A percentile compares a stretch with the other conserved stretches of the same genome.
These are phyloP conservation scores for Mucor irregularis DNA, from an alignment of 371 early-diverging fungal genomes.

Conservation along the genomic window DNA sequence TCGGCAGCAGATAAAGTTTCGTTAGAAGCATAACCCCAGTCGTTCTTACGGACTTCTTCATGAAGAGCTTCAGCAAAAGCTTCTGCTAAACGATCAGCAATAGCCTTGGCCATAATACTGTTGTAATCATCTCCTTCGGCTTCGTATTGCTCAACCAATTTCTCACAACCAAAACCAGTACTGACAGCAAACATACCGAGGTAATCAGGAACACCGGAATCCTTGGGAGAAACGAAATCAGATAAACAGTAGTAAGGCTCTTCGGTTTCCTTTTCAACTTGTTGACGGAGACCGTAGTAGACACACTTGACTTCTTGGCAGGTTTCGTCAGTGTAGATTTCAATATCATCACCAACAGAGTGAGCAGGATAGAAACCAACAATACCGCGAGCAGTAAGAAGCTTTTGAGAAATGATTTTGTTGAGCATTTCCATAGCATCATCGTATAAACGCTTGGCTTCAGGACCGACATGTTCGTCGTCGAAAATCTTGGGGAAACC, in stretches of 20 bases:
- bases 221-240: conserved; percentile 87
- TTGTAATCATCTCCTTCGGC: conserved; percentile 83
- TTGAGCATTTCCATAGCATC: conserved; percentile 83
- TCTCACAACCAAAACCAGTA: conserved; percentile 87
- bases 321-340: conserved; percentile 71
- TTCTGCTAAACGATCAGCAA: conserved; percentile 92
- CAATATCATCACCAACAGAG: conserved; percentile 85
- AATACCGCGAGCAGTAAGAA: conserved; percentile 71
- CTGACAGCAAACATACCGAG: conserved; percentile 91
- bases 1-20: conserved; percentile 78
- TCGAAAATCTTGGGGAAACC: conserved; percentile 96
- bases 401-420: conserved; percentile 71
- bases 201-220: conserved; percentile 76
- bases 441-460: conserved; percentile 87
- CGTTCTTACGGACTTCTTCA: conserved; percentile 77
- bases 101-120: conserved; percentile 89
- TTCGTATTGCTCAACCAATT: conserved; percentile 71
- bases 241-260: conserved; percentile 88
- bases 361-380: conserved; percentile 91
- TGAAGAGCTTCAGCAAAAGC: conserved; percentile 90
- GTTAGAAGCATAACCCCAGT: conserved; percentile 86
- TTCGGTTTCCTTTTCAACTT: conserved; percentile 68
- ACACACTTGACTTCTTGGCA: conserved; percentile 63
- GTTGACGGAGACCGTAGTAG: conserved; percentile 80
- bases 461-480: conserved; percentile 84